phyloP scores from a whole-genome alignment of 2,329 filamentous ascomycete genomes.

The Rhinocladiella similis region DNA sequence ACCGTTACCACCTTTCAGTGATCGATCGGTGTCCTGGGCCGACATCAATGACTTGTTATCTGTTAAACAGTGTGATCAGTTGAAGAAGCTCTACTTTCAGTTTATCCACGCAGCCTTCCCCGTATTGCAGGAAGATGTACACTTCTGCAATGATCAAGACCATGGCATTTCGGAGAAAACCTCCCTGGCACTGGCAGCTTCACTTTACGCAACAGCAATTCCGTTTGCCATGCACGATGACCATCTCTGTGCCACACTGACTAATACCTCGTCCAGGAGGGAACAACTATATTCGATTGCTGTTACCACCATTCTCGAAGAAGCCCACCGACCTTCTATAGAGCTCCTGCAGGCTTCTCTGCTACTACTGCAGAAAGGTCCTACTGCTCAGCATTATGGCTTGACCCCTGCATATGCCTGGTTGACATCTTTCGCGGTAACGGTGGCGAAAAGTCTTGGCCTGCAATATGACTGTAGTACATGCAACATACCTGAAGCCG shows the following conservation, averaged over 20 bases:
- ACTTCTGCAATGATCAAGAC: slow-evolving; percentile 72
- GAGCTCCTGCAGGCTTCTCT: slow-evolving; percentile 57
- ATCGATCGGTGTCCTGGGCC: not conserved
- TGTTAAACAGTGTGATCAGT: slow-evolving; percentile 6
- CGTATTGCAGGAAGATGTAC: slow-evolving; percentile 78
- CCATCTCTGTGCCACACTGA: slow-evolving; percentile 22
- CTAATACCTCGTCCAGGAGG: slow-evolving; percentile 22
- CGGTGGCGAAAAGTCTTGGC: slow-evolving; percentile 55
- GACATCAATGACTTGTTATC: slow-evolving; percentile 9
- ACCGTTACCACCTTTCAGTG: not conserved
- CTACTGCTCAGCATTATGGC: slow-evolving; percentile 36
- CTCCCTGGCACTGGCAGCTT: slow-evolving; percentile 72
- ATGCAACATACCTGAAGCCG: slow-evolving; percentile 45
- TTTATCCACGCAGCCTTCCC: slow-evolving; percentile 79
- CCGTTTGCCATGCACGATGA: slow-evolving; percentile 70
- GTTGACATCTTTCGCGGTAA: slow-evolving; percentile 54
- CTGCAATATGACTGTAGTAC: slow-evolving; percentile 45
- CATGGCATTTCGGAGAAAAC: slow-evolving; percentile 62
- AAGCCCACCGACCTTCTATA: slow-evolving; percentile 41
- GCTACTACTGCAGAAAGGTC: slow-evolving; percentile 42
- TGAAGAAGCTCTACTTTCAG: slow-evolving; percentile 65
- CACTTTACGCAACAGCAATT: slow-evolving; percentile 76
- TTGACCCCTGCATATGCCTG: slow-evolving; percentile 44
- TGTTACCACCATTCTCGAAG: slow-evolving; percentile 11
- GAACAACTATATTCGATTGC: slow-evolving; percentile 17